Evolutionary conservation across 2,329 filamentous ascomycete genomes (phyloP).

Genomic region (Fusarium penzigii): DNA sequence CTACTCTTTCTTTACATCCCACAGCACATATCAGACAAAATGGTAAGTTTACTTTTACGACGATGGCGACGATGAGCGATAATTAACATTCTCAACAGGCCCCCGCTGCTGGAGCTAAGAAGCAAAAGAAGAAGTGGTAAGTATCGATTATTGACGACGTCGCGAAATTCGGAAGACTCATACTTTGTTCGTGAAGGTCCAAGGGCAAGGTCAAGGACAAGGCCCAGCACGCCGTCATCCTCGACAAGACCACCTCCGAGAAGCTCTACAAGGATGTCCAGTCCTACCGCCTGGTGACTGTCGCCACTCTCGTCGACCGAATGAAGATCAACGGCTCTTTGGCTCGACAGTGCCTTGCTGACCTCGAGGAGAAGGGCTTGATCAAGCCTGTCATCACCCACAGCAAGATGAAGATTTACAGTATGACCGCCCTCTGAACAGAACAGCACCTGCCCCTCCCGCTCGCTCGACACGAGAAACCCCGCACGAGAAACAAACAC

Average conservation of each 20-base stretch:
- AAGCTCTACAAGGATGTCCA: conserved; percentile 99
- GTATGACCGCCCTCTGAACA: conserved; percentile 44
- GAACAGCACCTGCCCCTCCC: not conserved
- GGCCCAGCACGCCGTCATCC: conserved; percentile 98
- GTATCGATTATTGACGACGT: conserved; percentile 18
- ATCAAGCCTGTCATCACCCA: conserved; percentile 98
- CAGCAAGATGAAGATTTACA: conserved; percentile 99
- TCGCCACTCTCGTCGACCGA: conserved; percentile 97
- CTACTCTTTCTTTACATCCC: conserved; percentile 38
- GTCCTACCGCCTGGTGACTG: conserved; percentile 98
- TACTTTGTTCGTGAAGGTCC: conserved; percentile 32
- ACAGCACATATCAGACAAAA: conserved; percentile 46
- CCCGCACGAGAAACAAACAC: too few species aligned
- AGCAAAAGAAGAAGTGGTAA: conserved; percentile 54
- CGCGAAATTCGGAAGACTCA: conserved; percentile 10
- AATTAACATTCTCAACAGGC: conserved; percentile 36
- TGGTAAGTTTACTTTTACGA: conserved; percentile 36
- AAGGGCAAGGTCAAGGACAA: conserved; percentile 95
- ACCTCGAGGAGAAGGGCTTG: conserved; percentile 96
- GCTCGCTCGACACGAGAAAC: too few species aligned
- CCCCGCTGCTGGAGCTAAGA: conserved; percentile 50
- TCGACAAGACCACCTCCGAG: conserved; percentile 96
- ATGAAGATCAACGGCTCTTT: conserved; percentile 99
- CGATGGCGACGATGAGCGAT: conserved; percentile 11
- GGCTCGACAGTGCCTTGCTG: conserved; percentile 83